Conservation (phyloP, 495 filamentous ascomycete genomes). For the Sabuloglossum arenarium region DNA sequence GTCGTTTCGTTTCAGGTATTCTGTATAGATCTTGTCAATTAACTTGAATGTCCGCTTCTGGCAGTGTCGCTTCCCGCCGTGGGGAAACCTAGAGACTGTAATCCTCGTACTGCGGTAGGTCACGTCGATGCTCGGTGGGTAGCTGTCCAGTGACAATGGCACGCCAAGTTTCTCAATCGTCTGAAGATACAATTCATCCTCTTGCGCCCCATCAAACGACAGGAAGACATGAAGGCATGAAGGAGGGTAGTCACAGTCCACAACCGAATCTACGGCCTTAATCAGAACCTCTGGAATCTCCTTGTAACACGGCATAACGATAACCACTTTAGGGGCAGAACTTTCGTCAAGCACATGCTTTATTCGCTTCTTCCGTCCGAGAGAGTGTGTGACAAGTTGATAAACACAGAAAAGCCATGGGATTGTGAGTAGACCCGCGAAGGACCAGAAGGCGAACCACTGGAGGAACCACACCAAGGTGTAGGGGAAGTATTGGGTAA, state of each 20-base stretch:
- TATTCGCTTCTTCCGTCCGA: constrained; percentile 63
- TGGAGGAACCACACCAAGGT: constrained; percentile 50
- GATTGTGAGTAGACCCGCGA: constrained; percentile 60
- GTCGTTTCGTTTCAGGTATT: constrained; percentile 76
- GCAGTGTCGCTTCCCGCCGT: constrained; percentile 85
- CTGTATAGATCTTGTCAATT: constrained; percentile 80
- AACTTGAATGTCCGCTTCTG: constrained; percentile 90
- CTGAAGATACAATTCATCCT: constrained; percentile 75
- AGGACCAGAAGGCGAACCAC: constrained; percentile 96
- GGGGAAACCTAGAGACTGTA: constrained; percentile 81
- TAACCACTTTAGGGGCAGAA: constrained; percentile 83
- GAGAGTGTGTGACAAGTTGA: constrained; percentile 62
- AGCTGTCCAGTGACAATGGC: constrained; percentile 50
- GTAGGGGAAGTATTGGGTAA: constrained; percentile 49
- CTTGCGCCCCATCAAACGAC: constrained; percentile 79
- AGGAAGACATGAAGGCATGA: constrained; percentile 91
- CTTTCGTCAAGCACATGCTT: constrained; percentile 68
- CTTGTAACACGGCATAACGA: constrained; percentile 96
- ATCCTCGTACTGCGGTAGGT: constrained; percentile 63
- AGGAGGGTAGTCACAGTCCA: constrained; percentile 85
- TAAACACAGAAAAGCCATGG: constrained; percentile 92
- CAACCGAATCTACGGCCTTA: constrained; percentile 77
- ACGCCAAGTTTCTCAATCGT: constrained; percentile 80
- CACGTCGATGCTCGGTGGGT: constrained; percentile 83
- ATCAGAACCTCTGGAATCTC: constrained; percentile 74